phyloP scores from a whole-genome alignment of 164 flowering plant genomes.

The Platanus orientalis region DNA sequence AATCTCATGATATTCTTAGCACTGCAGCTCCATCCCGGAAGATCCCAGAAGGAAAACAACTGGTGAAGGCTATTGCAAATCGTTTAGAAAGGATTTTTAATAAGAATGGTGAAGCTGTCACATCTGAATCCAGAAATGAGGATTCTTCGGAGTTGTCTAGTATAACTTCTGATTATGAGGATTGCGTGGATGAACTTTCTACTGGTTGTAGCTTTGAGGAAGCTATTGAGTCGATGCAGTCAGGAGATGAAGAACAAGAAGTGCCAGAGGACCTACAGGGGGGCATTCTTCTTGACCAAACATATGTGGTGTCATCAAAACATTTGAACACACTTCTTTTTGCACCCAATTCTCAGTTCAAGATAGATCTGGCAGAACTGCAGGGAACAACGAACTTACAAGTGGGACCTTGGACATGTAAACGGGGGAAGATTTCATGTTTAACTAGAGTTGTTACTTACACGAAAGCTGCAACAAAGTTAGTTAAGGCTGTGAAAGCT shows the following conservation, averaged over 20 bases:
- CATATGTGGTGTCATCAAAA: conserved; percentile 33
- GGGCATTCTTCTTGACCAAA: conserved; percentile 62
- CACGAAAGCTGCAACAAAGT: conserved; percentile 58
- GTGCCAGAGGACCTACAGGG: conserved; percentile 63
- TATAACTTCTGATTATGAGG: conserved; percentile 45
- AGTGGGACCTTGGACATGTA: conserved; percentile 72
- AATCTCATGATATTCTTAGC: conserved; percentile 18
- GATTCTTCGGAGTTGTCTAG: conserved; percentile 43
- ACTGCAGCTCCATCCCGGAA: conserved; percentile 24
- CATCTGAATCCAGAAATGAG: conserved; percentile 21
- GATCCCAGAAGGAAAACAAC: conserved; percentile 43
- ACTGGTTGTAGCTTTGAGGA: conserved; percentile 46
- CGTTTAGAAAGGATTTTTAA: conserved; percentile 53
- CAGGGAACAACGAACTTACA: conserved; percentile 57
- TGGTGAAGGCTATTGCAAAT: conserved; percentile 40
- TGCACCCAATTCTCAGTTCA: conserved; percentile 60
- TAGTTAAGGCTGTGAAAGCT: conserved; percentile 71
- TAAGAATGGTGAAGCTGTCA: conserved; percentile 39
- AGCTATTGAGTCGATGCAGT: conserved; percentile 43
- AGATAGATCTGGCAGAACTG: conserved; percentile 49
- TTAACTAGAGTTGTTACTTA: conserved; percentile 57
- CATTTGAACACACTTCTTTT: conserved; percentile 56
- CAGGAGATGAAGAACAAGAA: conserved; percentile 31
- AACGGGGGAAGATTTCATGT: conserved; percentile 30
- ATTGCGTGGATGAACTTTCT: conserved; percentile 29